These are phyloP conservation scores for Catunica adiposa DNA, from an alignment of 2,329 filamentous ascomycete genomes.

Conservation along the genomic window DNA sequence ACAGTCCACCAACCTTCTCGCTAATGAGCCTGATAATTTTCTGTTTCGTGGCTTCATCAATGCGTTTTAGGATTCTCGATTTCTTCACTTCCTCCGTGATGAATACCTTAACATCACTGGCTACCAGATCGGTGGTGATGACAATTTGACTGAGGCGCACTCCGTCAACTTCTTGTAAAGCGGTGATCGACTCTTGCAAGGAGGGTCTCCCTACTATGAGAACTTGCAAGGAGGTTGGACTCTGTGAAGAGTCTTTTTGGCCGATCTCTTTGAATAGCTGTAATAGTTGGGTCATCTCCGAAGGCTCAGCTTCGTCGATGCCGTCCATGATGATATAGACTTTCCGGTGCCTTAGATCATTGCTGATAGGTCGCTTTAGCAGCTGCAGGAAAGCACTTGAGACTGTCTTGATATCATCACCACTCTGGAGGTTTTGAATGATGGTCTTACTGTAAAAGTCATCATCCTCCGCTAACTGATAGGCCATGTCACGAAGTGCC, in stretches of 20 bases:
- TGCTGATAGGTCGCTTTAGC: slow-evolving; percentile 24
- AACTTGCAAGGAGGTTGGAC: slow-evolving; percentile 20
- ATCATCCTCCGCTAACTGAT: slow-evolving; percentile 30
- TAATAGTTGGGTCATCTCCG: slow-evolving; percentile 23
- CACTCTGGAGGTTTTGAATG: slow-evolving; percentile 21
- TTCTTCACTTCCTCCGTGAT: slow-evolving; percentile 26
- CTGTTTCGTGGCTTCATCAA: slow-evolving; percentile 21
- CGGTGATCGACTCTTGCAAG: slow-evolving; percentile 24
- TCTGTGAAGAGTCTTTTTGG: not conserved
- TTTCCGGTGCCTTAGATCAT: slow-evolving; percentile 21
- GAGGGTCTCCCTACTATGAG: slow-evolving; percentile 28
- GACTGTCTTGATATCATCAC: slow-evolving; percentile 28
- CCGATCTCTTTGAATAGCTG: slow-evolving; percentile 17
- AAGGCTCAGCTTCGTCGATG: slow-evolving; percentile 28
- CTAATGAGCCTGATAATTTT: slow-evolving; percentile 26
- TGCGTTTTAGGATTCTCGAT: slow-evolving; percentile 23
- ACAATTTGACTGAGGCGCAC: slow-evolving; percentile 25
- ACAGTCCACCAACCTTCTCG: slow-evolving; percentile 29
- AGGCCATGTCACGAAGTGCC: slow-evolving; percentile 29
- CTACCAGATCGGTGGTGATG: slow-evolving; percentile 28
- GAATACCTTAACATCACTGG: slow-evolving; percentile 26
- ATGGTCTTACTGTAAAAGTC: slow-evolving; percentile 28
- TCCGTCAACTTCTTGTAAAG: slow-evolving; percentile 21
- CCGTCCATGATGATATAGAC: slow-evolving; percentile 31
- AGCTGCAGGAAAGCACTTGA: slow-evolving; percentile 28